A percentile compares a stretch with the other conserved stretches of the same genome.
Evolutionary conservation across 495 filamentous ascomycete species (phyloP).

Genomic region (Clohesyomyces aquaticus): DNA sequence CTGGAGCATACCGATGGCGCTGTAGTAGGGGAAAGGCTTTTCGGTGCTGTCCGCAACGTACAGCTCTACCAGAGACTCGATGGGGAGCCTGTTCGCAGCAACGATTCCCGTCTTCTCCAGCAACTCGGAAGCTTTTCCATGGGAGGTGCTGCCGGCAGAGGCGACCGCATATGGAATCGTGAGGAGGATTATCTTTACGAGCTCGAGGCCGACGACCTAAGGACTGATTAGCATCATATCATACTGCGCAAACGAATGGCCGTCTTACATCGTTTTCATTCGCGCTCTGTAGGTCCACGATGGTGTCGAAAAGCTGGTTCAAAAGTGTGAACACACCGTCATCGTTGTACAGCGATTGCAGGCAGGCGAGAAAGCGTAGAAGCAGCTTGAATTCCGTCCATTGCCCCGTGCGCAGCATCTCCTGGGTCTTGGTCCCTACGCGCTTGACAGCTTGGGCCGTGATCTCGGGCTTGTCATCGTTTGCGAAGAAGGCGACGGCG

Average conservation of each 20-base stretch:
- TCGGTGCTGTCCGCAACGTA: constrained; percentile 63
- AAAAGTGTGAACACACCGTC: constrained; percentile 85
- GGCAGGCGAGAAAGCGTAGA: constrained; percentile 79
- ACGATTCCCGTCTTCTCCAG: constrained; percentile 93
- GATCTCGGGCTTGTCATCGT: constrained; percentile 73
- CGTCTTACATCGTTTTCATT: constrained; percentile 82
- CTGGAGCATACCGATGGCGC: constrained; percentile 82
- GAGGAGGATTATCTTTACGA: constrained; percentile 93
- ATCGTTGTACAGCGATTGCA: constrained; percentile 78
- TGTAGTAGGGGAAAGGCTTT: constrained; percentile 59
- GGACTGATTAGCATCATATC: constrained; percentile 4
- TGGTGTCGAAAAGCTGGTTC: constrained; percentile 80
- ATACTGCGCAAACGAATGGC: background rate
- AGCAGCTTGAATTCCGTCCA: constrained; percentile 93
- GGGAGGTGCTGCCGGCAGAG: constrained; percentile 65
- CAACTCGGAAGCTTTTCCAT: constrained; percentile 71
- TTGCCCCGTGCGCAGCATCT: constrained; percentile 66
- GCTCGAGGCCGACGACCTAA: constrained; percentile 75
- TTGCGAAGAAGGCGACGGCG: constrained; percentile 73
- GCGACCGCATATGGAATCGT: constrained; percentile 90
- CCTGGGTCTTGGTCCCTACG: constrained; percentile 60
- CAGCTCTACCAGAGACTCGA: constrained; percentile 82
- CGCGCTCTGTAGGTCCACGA: constrained; percentile 85
- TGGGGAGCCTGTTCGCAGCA: constrained; percentile 76
- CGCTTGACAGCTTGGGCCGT: constrained; percentile 67